Base-by-base conservation (phyloP, 257 asterid species). In the Petrea volubilis region DNA sequence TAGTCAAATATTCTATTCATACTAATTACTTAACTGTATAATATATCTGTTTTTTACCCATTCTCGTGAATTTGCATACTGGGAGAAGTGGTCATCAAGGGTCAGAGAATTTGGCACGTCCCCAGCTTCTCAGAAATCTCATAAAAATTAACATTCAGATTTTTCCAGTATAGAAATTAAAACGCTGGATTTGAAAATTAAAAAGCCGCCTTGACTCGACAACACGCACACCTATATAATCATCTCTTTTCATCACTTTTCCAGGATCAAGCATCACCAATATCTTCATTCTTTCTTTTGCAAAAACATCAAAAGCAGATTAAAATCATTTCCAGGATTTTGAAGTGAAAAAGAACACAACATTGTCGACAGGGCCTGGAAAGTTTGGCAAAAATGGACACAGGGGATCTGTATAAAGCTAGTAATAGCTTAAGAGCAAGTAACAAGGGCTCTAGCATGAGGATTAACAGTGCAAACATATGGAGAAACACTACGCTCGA, bases 401-500 rank as follows among this genome's bases (percentile, higher is more conserved):
- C 62, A 0, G 66, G 76, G 18, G 76, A 47, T 63, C 36, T 64
- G 31, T 28, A 52, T 25, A 64, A 64, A 63, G 71, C 70, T 58
- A 31, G 79, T 38, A 49, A 61, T 60, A 79, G 84, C 70, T 59
- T 81, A 25, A 70, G 80, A 60, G 72, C 66, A 14, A 27, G 68
- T 38, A 75, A 70, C 64, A 59, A 60, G 31, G 75, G 80, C 63
- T 41, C 79, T 0, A 80, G 88, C 71, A 63, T 81, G 44, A 79
- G 89, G 38, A 81, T 68, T 18, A 80, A 72, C 60, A 85, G 91
- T 31, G 49, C 76, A 12, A 71, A 82, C 4, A 0, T 85, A 51
- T 89, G 93, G 96, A 80, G 93, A 68, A 87, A 71, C 21, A 73
- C 83, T 0, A 90, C 86, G 0, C 12, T 71, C 1, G 90, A 82